Conservation (phyloP, 257 asterid species). For the Primulina tabacum region DNA sequence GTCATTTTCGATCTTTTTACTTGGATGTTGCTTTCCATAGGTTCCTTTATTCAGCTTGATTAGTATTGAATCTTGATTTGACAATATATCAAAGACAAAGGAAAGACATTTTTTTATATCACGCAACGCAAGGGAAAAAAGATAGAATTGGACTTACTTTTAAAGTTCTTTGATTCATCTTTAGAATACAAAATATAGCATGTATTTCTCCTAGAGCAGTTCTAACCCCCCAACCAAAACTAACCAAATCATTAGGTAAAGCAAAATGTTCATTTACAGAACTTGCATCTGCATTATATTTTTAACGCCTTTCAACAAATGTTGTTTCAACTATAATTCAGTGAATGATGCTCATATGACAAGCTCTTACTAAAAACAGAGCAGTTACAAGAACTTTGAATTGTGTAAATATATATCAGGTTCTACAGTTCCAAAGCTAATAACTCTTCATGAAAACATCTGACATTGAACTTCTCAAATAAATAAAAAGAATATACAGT, state of each 20-base stretch:
- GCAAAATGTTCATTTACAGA: background rate
- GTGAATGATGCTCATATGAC: slow-evolving; percentile 19
- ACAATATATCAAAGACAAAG: background rate
- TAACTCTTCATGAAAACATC: background rate
- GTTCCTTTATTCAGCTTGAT: background rate
- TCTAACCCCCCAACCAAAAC: background rate
- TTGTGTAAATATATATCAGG: background rate
- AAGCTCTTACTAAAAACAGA: background rate
- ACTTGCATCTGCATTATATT: background rate
- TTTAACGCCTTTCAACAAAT: background rate
- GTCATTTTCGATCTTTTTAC: no score
- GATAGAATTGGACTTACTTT: background rate
- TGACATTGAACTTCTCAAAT: background rate
- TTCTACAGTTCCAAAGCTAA: background rate
- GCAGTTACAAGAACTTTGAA: background rate
- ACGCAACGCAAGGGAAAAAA: background rate
- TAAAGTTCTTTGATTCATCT: background rate
- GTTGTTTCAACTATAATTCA: background rate
- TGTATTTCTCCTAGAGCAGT: background rate
- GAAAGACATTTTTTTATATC: background rate
- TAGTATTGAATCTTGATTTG: background rate
- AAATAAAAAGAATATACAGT: no score
- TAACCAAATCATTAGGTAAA: background rate
- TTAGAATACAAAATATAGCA: background rate
- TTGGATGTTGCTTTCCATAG: background rate